Evolutionary conservation across 106 monocot genomes (phyloP).

Genomic region (Triglochin maritima): DNA sequence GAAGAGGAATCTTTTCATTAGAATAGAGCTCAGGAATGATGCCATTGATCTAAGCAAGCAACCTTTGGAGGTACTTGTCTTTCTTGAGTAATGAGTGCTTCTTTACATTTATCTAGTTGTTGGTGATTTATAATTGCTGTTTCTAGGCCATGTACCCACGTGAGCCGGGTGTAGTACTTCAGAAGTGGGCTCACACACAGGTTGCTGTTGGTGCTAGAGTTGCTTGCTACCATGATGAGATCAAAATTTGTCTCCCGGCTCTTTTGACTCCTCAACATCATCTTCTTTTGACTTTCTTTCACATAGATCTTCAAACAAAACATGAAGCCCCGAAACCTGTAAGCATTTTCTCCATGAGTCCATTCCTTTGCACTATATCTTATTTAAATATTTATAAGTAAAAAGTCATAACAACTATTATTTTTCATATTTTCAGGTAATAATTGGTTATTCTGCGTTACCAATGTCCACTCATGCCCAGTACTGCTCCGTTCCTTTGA

Average conservation of each 20-base stretch:
- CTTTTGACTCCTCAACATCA: constrained; percentile 91
- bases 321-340: constrained; percentile 98
- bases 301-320: constrained; percentile 93
- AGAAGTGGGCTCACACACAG: constrained; percentile 89
- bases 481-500: constrained; percentile 36
- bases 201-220: constrained; percentile 74
- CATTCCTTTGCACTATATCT: background rate
- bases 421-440: constrained; percentile 46
- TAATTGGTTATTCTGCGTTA: constrained; percentile 87
- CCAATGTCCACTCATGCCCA: constrained; percentile 73
- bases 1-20: constrained; percentile 88
- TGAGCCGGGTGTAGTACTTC: constrained; percentile 43
- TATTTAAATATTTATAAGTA: background rate
- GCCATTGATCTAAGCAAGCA: constrained; percentile 67
- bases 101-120: too few relatives aligned
- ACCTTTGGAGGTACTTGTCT: constrained; percentile 63
- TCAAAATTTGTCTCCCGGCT: constrained; percentile 80
- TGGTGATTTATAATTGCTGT: background rate
- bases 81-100: background rate
- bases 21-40: constrained; percentile 88
- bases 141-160: constrained; percentile 60
- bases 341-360: constrained; percentile 10
- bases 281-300: constrained; percentile 86
- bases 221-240: constrained; percentile 91
- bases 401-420: constrained; percentile 1